Evolutionary conservation across 78 protist genomes (phyloP).

Genomic region (Bigelowiella natans): DNA sequence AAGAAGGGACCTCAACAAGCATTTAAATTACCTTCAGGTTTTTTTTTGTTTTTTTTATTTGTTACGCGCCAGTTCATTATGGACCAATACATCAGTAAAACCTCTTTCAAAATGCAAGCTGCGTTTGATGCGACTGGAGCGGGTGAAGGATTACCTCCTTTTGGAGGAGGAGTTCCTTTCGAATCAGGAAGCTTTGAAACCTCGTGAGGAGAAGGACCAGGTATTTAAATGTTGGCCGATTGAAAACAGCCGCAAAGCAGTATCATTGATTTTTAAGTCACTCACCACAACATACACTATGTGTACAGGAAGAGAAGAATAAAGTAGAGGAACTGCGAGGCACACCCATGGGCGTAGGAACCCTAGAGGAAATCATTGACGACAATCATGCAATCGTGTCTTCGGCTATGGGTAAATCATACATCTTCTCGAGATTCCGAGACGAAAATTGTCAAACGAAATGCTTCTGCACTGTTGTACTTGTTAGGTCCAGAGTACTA

Average conservation of each 20-base stretch:
- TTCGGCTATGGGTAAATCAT: neutral
- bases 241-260: too few species aligned
- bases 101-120: conserved; percentile 88
- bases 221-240: conserved; percentile 1
- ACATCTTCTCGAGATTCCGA: neutral
- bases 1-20: neutral
- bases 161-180: conserved; percentile 96
- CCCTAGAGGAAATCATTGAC: conserved; percentile 96
- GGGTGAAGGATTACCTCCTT: conserved; percentile 91
- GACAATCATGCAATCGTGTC: conserved; percentile 90
- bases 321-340: conserved; percentile 93
- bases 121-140: conserved; percentile 77
- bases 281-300: neutral
- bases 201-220: conserved; percentile 65
- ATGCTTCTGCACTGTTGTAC: neutral
- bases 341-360: conserved; percentile 91
- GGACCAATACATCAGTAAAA: conserved; percentile 5
- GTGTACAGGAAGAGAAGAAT: neutral
- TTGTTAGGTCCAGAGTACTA: conserved; percentile 92
- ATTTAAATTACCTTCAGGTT: neutral
- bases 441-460: neutral
- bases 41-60: neutral
- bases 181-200: conserved; percentile 79
- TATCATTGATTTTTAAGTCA: too few species aligned
- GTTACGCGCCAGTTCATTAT: neutral